A percentile compares a stretch with the other conserved stretches of the same genome.
phyloP scores from a whole-genome alignment of 2,329 filamentous ascomycete species.

The Chrysosporium queenslandicum region DNA sequence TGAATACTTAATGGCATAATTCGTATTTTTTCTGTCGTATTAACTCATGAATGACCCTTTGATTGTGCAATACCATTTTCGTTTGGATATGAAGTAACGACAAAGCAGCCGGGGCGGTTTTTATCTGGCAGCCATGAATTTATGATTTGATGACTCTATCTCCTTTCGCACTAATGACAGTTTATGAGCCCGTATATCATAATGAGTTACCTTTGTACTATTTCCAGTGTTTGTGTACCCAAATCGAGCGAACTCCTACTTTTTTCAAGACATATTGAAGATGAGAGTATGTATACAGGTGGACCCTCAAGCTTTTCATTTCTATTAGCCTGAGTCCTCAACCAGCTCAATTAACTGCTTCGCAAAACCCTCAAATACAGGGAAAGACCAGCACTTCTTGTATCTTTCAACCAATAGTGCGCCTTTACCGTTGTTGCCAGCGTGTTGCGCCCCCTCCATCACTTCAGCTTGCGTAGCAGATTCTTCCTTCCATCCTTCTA shows the following conservation, averaged over 20 bases:
- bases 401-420: constrained; percentile 36
- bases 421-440: constrained; percentile 18
- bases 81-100: not conserved
- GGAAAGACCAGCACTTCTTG: constrained; percentile 36
- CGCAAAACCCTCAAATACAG: constrained; percentile 36
- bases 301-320: not conserved
- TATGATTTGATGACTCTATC: not conserved
- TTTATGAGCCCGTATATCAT: no score
- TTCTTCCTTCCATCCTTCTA: constrained; percentile 50
- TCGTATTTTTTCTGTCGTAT: no score
- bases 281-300: not conserved
- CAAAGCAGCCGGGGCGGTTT: no score
- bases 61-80: not conserved
- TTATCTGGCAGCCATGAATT: not conserved
- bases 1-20: not conserved
- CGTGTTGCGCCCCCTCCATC: constrained; percentile 9
- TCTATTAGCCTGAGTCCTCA: constrained; percentile 4
- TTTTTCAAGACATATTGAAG: not conserved
- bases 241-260: not conserved
- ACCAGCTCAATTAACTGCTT: constrained; percentile 26
- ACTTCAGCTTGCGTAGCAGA: constrained; percentile 15
- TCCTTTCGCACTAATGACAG: no score
- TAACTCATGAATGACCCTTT: not conserved
- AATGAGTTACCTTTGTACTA: no score
- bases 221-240: no score